These are phyloP conservation scores for Iris macrosiphon DNA, from an alignment of 106 monocot genomes.

Conservation along the genomic window DNA sequence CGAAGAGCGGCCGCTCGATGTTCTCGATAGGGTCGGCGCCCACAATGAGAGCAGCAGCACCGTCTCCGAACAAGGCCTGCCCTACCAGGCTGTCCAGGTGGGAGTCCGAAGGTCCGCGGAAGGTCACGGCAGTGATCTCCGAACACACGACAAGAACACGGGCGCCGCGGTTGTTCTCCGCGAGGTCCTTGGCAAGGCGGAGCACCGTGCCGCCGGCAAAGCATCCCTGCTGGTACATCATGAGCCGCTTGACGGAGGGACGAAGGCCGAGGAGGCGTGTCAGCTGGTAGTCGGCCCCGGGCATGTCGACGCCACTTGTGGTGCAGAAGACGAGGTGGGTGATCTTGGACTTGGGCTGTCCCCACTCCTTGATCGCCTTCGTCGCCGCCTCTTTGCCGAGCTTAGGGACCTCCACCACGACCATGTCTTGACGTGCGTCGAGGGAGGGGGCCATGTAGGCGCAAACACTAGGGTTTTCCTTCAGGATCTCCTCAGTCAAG, in stretches of 20 bases:
- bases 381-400: constrained; percentile 9
- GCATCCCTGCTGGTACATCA: constrained; percentile 22
- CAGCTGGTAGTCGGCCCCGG: constrained; percentile 18
- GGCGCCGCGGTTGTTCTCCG: constrained; percentile 19
- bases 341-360: constrained; percentile 10
- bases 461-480: constrained; percentile 6
- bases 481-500: constrained; percentile 11
- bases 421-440: constrained; percentile 16
- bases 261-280: constrained; percentile 13
- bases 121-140: constrained; percentile 15
- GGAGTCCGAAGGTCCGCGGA: constrained; percentile 16
- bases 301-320: constrained; percentile 21
- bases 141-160: constrained; percentile 21
- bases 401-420: constrained; percentile 9
- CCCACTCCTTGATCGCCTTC: constrained; percentile 15
- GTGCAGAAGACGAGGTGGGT: constrained; percentile 21
- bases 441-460: constrained; percentile 15
- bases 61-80: constrained; percentile 15
- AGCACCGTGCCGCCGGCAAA: constrained; percentile 21
- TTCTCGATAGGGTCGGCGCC: constrained; percentile 1
- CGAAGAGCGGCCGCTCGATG: constrained; percentile 4
- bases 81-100: constrained; percentile 15
- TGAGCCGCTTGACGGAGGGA: constrained; percentile 11
- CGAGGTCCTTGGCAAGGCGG: constrained; percentile 13
- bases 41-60: constrained; percentile 2